phyloP scores from a whole-genome alignment of 129 eudicot genomes.

The Oenanthe sinensis region DNA sequence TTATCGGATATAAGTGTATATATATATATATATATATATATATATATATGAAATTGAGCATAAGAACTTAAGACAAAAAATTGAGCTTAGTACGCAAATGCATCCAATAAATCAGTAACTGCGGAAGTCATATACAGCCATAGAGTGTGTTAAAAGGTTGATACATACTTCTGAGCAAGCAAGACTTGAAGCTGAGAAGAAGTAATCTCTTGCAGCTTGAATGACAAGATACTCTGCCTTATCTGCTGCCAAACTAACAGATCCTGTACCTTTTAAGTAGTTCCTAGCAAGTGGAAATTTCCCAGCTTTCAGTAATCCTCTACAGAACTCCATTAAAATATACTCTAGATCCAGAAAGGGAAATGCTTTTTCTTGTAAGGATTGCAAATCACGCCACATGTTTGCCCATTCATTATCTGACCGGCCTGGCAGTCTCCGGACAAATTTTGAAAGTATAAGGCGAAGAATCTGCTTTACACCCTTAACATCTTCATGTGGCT shows the following conservation, averaged over 20 bases:
- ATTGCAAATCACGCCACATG: conserved; percentile 86
- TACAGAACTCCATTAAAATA: conserved; percentile 79
- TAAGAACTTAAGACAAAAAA: not conserved
- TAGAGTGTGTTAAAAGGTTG: not conserved
- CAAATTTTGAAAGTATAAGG: conserved; percentile 80
- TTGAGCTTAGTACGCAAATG: not conserved
- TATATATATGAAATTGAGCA: not conserved
- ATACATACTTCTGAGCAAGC: conserved; percentile 71
- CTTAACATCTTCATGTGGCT: conserved; percentile 68
- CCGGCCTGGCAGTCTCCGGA: conserved; percentile 67
- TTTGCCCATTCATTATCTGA: conserved; percentile 89
- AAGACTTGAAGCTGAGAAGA: conserved; percentile 88
- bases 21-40: not conserved
- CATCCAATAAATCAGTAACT: not conserved
- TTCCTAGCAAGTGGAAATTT: conserved; percentile 84
- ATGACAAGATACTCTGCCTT: conserved; percentile 87
- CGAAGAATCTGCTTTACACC: conserved; percentile 92
- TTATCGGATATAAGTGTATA: not conserved
- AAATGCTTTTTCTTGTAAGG: conserved; percentile 87
- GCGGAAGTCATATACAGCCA: not conserved
- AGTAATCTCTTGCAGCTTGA: conserved; percentile 91
- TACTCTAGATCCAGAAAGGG: conserved; percentile 82
- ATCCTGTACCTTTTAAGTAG: conserved; percentile 71
- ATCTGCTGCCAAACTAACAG: conserved; percentile 65
- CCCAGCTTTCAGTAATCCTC: conserved; percentile 97